Evolutionary conservation across 768 basidiomycete genomes (phyloP).

Genomic region (Porphyrellus cyaneotinctus): DNA sequence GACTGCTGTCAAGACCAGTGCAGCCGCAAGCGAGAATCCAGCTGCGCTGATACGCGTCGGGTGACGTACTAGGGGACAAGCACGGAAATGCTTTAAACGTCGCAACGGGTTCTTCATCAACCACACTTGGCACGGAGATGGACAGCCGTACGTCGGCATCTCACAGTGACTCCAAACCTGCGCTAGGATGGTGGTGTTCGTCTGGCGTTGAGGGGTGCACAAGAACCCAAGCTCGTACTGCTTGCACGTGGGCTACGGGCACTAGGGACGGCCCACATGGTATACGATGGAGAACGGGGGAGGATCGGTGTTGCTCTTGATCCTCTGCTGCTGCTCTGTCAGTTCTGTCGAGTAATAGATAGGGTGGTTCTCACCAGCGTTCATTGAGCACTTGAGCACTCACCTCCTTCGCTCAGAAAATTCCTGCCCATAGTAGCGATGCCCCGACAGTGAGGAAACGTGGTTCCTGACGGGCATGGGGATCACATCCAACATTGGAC

Average conservation of each 20-base stretch:
- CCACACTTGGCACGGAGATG: background rate
- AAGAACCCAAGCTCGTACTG: background rate
- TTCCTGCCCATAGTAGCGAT: constrained; percentile 21
- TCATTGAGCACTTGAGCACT: background rate
- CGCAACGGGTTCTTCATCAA: background rate
- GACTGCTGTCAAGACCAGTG: constrained; percentile 16
- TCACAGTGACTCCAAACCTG: background rate
- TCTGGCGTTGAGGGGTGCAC: background rate
- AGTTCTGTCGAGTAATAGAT: constrained; percentile 3
- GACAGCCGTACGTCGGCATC: background rate
- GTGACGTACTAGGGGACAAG: background rate
- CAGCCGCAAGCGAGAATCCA: background rate
- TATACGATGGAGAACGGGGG: constrained; percentile 2
- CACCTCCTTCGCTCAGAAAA: background rate
- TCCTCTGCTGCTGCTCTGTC: background rate
- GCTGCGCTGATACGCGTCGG: constrained; percentile 13
- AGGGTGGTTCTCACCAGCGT: background rate
- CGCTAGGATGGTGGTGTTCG: background rate
- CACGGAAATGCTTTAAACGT: constrained; percentile 16
- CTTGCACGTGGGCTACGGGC: constrained; percentile 4
- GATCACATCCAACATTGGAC: constrained; percentile 4
- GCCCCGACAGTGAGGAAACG: constrained; percentile 15
- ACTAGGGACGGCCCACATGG: constrained; percentile 3
- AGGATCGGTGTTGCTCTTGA: constrained; percentile 6
- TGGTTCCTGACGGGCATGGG: constrained; percentile 16